These are phyloP conservation scores for Neostapfia colusana DNA, from an alignment of 176 grass and related monocot genomes.

Conservation along the genomic window DNA sequence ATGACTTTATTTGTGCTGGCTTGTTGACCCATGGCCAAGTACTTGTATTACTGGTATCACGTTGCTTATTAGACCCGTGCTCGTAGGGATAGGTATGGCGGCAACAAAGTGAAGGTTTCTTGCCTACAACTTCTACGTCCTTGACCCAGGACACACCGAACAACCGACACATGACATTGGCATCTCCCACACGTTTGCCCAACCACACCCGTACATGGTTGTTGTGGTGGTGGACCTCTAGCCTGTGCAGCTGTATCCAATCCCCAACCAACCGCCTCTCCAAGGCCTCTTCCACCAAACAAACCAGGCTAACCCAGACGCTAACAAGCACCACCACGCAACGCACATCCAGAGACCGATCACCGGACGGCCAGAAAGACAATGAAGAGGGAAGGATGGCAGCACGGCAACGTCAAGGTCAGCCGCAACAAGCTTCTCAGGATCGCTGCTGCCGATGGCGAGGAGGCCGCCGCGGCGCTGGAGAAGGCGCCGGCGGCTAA, in stretches of 20 bases:
- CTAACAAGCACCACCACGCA: background rate
- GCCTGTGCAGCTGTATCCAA: constrained; percentile 8
- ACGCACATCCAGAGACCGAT: background rate
- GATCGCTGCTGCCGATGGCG: background rate
- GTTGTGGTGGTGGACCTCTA: background rate
- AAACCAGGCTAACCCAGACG: constrained; percentile 11
- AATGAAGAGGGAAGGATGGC: constrained; percentile 90
- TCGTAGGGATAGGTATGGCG: background rate
- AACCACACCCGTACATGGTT: constrained; percentile 33
- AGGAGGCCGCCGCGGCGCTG: background rate
- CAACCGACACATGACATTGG: constrained; percentile 8
- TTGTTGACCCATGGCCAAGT: background rate
- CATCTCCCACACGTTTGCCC: constrained; percentile 43
- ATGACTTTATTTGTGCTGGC: background rate
- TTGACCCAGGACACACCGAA: constrained; percentile 38
- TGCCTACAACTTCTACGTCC: constrained; percentile 39
- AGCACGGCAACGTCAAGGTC: constrained; percentile 59
- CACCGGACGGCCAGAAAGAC: background rate
- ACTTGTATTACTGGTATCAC: background rate
- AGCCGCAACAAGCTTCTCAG: constrained; percentile 39
- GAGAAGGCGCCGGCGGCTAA: constrained; percentile 28
- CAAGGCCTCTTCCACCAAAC: constrained; percentile 6
- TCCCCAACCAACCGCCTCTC: constrained; percentile 18
- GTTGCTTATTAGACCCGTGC: background rate
- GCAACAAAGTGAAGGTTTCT: constrained; percentile 19